These are phyloP conservation scores for Suillus ampliporus DNA, from an alignment of 768 basidiomycete genomes.

Conservation along the genomic window DNA sequence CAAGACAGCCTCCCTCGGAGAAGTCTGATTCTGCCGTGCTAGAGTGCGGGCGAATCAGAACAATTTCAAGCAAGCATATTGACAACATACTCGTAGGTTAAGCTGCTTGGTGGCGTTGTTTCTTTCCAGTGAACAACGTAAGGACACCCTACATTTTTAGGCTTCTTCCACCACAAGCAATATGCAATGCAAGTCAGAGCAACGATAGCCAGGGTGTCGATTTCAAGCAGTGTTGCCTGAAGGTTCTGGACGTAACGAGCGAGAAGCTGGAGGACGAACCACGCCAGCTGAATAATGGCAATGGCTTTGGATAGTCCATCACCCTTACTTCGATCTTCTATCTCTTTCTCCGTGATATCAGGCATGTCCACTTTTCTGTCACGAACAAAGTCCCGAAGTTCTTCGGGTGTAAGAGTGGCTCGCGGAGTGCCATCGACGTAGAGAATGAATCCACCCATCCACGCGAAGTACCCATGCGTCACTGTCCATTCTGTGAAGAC, in stretches of 20 bases:
- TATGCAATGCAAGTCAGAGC: slow-evolving; percentile 39
- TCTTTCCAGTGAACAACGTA: not conserved
- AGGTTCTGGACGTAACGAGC: slow-evolving; percentile 29
- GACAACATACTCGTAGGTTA: not conserved
- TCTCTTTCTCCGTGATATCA: slow-evolving; percentile 17
- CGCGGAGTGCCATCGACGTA: not conserved
- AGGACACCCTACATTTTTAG: slow-evolving; percentile 37
- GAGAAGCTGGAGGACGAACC: slow-evolving; percentile 41
- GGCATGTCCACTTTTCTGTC: not conserved
- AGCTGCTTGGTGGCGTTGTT: not conserved
- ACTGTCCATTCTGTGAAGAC: slow-evolving; percentile 6
- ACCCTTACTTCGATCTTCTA: slow-evolving; percentile 38
- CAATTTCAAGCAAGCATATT: not conserved
- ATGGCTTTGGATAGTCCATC: slow-evolving; percentile 41
- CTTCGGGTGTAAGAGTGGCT: slow-evolving; percentile 6
- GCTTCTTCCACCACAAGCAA: slow-evolving; percentile 47
- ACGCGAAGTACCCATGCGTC: slow-evolving; percentile 23
- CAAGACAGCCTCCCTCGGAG: not conserved
- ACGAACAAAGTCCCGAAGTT: slow-evolving; percentile 1
- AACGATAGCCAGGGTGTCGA: slow-evolving; percentile 42
- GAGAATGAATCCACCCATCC: slow-evolving; percentile 29
- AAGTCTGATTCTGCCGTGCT: not conserved
- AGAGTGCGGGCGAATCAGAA: not conserved
- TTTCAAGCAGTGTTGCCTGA: slow-evolving; percentile 41
- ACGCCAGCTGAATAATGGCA: slow-evolving; percentile 39